A percentile compares a stretch with the other conserved stretches of the same genome.
Evolutionary conservation across 2,329 filamentous ascomycete genomes (phyloP).

Genomic region (Colletotrichum musae): DNA sequence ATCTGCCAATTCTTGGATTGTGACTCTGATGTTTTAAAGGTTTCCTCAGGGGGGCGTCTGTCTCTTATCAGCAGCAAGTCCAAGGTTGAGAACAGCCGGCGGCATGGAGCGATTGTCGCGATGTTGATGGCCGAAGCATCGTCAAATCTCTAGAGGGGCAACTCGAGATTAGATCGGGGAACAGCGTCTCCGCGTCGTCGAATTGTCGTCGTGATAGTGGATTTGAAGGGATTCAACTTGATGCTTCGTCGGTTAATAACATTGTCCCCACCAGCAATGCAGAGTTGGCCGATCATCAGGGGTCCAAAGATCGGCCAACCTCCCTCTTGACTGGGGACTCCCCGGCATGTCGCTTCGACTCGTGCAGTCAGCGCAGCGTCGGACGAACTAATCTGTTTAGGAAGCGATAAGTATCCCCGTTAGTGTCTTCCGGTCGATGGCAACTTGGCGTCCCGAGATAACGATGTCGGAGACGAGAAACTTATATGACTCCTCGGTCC

Average conservation of each 20-base stretch:
- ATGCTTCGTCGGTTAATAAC: background rate
- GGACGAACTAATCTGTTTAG: background rate
- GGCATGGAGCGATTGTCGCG: background rate
- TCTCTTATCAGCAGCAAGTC: background rate
- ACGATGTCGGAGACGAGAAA: slow-evolving; percentile 4
- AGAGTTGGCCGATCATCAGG: slow-evolving; percentile 26
- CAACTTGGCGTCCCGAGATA: slow-evolving; percentile 17
- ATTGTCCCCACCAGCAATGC: background rate
- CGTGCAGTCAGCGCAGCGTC: background rate
- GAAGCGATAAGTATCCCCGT: slow-evolving; percentile 24
- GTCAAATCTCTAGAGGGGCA: background rate
- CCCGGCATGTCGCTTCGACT: background rate
- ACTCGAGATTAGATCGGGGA: slow-evolving; percentile 6
- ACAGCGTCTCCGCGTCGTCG: background rate
- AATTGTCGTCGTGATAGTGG: background rate
- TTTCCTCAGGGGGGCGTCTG: background rate
- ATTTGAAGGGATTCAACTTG: background rate
- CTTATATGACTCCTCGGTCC: slow-evolving; percentile 16
- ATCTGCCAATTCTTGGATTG: too few species aligned
- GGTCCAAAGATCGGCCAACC: slow-evolving; percentile 19
- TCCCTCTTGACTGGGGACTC: background rate
- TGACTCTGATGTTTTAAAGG: too few species aligned
- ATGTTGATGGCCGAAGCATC: background rate
- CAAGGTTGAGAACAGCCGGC: background rate
- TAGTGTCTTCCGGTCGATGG: slow-evolving; percentile 9